Evolutionary conservation across 345 rosid species (phyloP).

Genomic region (Linum tenue): DNA sequence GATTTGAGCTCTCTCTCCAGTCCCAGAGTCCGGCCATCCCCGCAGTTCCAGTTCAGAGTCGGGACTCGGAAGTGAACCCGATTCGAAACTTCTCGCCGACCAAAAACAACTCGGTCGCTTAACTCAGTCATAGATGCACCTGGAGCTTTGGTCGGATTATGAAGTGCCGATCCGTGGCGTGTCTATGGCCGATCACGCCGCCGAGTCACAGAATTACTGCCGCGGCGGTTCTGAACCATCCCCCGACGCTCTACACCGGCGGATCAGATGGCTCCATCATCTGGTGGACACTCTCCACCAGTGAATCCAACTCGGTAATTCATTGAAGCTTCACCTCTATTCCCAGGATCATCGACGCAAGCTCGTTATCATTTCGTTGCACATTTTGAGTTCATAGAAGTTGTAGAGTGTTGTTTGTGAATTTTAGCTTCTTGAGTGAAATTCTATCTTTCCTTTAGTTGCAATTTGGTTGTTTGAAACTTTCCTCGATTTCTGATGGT

Average conservation of each 20-base stretch:
- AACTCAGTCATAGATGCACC: neutral
- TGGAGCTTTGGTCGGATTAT: slow-evolving; percentile 23
- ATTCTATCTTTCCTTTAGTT: too few relatives aligned
- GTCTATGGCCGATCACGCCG: slow-evolving; percentile 69
- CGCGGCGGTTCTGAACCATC: slow-evolving; percentile 40
- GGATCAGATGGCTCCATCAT: slow-evolving; percentile 93
- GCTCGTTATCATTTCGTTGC: neutral
- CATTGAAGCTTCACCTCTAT: neutral
- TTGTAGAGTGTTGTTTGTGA: too few relatives aligned
- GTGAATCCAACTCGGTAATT: slow-evolving; percentile 44
- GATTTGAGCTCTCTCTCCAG: too few relatives aligned
- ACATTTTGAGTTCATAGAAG: too few relatives aligned
- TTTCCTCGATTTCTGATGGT: too few relatives aligned
- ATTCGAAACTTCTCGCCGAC: too few relatives aligned
- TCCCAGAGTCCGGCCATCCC: too few relatives aligned
- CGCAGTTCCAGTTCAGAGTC: too few relatives aligned
- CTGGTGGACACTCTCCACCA: slow-evolving; percentile 68
- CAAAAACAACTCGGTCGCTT: neutral
- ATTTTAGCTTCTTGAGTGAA: too few relatives aligned
- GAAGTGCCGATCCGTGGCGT: slow-evolving; percentile 90
- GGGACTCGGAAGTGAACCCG: too few relatives aligned
- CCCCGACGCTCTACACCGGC: slow-evolving; percentile 78
- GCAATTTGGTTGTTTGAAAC: too few relatives aligned
- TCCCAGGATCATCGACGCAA: neutral
- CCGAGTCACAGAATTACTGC: slow-evolving; percentile 65